Evolutionary conservation across 2,329 filamentous ascomycete genomes (phyloP).

Genomic region (Alternaria tenuissima): DNA sequence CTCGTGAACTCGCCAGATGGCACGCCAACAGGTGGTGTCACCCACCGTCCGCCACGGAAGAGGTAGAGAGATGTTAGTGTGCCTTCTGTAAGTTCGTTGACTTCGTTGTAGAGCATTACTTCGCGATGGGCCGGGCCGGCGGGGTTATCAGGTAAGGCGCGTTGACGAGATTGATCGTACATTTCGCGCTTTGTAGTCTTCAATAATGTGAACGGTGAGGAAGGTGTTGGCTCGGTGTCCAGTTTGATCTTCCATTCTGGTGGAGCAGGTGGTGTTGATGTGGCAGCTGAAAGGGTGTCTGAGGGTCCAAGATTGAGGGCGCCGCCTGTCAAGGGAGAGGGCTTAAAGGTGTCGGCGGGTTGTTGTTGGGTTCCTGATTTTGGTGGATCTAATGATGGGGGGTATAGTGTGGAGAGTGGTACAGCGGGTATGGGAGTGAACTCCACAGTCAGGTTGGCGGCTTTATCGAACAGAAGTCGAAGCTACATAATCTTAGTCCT

Average conservation of each 20-base stretch:
- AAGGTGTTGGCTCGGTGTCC: slow-evolving; percentile 61
- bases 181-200: slow-evolving; percentile 80
- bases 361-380: slow-evolving; percentile 25
- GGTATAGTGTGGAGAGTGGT: slow-evolving; percentile 65
- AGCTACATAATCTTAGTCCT: slow-evolving; percentile 50
- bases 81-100: slow-evolving; percentile 81
- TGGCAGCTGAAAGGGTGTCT: slow-evolving; percentile 35
- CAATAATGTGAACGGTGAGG: slow-evolving; percentile 76
- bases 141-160: slow-evolving; percentile 62
- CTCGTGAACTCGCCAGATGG: slow-evolving; percentile 37
- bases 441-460: slow-evolving; percentile 49
- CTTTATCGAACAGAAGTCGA: slow-evolving; percentile 61
- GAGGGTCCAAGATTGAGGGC: slow-evolving; percentile 43
- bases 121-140: slow-evolving; percentile 61
- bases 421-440: slow-evolving; percentile 52
- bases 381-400: slow-evolving; percentile 62
- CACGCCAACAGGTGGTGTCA: slow-evolving; percentile 71
- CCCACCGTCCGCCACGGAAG: slow-evolving; percentile 75
- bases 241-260: slow-evolving; percentile 60
- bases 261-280: slow-evolving; percentile 24
- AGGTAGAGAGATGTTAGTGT: slow-evolving; percentile 86
- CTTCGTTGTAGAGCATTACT: slow-evolving; percentile 75
- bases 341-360: slow-evolving; percentile 37
- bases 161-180: slow-evolving; percentile 74
- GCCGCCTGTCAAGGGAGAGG: slow-evolving; percentile 49